These are phyloP conservation scores for Pseudotsuga menziesii DNA, from an alignment of 75 land plant species.

Conservation along the genomic window DNA sequence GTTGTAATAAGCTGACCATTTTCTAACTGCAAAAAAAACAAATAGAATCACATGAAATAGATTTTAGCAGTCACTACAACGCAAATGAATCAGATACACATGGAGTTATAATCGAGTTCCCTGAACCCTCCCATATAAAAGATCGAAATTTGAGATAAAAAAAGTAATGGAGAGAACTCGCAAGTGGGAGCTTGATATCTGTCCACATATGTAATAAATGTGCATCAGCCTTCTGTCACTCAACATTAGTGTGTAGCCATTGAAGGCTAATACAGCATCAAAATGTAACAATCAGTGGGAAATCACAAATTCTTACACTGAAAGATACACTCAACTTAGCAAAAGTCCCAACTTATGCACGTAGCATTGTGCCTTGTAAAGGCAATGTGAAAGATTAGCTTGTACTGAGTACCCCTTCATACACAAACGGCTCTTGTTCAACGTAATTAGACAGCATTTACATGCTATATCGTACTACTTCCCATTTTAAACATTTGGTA, in stretches of 20 bases:
- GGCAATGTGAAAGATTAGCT: background rate
- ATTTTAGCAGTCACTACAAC: background rate
- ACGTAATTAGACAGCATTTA: too few species aligned
- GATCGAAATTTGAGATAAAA: background rate
- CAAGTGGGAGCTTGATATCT: background rate
- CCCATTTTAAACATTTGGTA: too few species aligned
- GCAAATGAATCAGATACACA: background rate
- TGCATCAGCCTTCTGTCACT: background rate
- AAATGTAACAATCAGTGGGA: too few species aligned
- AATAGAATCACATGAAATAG: background rate
- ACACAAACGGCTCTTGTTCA: background rate
- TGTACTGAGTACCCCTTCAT: background rate
- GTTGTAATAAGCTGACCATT: slow-evolving; percentile 79
- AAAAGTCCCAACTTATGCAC: background rate
- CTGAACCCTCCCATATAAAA: background rate
- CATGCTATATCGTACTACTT: too few species aligned
- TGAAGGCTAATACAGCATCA: background rate
- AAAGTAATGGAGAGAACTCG: background rate
- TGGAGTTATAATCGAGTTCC: background rate
- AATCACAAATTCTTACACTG: background rate
- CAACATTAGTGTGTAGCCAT: background rate
- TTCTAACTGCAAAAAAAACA: slow-evolving; percentile 64
- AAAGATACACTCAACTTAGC: background rate
- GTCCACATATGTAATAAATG: background rate
- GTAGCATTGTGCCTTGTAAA: background rate